These are phyloP conservation scores for Fonsecaea erecta DNA, from an alignment of 2,329 filamentous ascomycete genomes.

Conservation along the genomic window DNA sequence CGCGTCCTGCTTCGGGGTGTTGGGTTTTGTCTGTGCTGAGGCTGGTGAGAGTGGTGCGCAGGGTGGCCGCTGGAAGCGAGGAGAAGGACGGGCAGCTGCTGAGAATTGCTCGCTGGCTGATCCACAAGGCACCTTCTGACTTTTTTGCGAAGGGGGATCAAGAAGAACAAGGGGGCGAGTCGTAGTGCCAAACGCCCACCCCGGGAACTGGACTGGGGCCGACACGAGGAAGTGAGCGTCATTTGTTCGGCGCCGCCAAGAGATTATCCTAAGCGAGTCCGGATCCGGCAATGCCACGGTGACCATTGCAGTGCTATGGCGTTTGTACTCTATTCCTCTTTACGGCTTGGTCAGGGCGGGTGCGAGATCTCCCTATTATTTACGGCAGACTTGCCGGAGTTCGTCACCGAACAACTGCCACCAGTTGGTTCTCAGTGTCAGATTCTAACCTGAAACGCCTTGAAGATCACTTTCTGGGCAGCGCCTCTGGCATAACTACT, in stretches of 20 bases:
- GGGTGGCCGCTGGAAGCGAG: constrained; percentile 18
- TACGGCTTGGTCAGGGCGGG: not conserved
- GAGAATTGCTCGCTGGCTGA: constrained; percentile 20
- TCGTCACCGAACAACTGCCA: not conserved
- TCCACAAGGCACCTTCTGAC: constrained; percentile 28
- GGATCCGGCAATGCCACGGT: not conserved
- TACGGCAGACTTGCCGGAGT: not conserved
- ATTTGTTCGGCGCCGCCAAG: constrained; percentile 1
- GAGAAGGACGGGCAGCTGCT: constrained; percentile 21
- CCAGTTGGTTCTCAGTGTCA: not conserved
- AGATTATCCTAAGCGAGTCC: constrained; percentile 1
- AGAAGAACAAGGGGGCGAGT: not conserved
- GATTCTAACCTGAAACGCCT: not conserved
- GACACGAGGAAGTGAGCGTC: not conserved
- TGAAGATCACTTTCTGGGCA: not conserved
- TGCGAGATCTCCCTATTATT: not conserved
- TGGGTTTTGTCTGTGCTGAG: constrained; percentile 7
- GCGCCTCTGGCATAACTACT: not conserved
- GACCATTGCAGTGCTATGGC: not conserved
- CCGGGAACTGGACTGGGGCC: not conserved
- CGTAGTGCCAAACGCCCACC: constrained; percentile 5
- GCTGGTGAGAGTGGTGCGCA: constrained; percentile 13
- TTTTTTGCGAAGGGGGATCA: constrained; percentile 17
- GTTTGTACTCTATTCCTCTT: not conserved
- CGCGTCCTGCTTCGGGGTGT: not conserved